Base-by-base conservation (phyloP, 345 rosid genomes). In the Excoecaria cochinchinensis region DNA sequence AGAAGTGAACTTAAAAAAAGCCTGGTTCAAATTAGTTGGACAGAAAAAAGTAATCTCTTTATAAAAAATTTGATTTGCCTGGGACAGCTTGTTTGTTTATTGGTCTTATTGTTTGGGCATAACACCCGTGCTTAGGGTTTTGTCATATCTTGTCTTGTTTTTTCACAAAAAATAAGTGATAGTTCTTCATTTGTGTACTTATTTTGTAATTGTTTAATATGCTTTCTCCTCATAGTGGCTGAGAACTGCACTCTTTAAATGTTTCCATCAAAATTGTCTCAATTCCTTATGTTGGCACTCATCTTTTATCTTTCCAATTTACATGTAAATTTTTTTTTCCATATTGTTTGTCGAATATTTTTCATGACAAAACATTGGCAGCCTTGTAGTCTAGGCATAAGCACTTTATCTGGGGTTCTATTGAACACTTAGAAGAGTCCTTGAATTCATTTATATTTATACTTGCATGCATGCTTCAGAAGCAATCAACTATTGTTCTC, bases 61-160 rank as follows among this genome's bases (percentile, higher is more conserved):
- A 24, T 21, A 2, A 13, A 44, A 17, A 50, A 47, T 64, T 19
- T 22, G n/a, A 64, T 39, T 53, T 47, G n/a, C 56, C 60, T 42
- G 21, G 38, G 42, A 52, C n/a, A 47, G 42, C 31, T 67, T 25
- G 38, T 36, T 69, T 74, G 50, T 52, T 36, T 22, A 51, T 14
- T 69, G 25, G 42, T 53, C 59, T 69, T 69, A 7, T 72, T 59
- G 16, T 72, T 59, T 60, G 3, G 19, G 39, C 24, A 39, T 22
- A 52, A n/a, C 17, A 36, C 8, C 31, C 16, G 60, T 17, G 11
- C 36, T 22, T 2, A 55, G 36, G 11, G 25, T 61, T 48, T 62
- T 50, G 56, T 66, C 47, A 31, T 72, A 60, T 62, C 67, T 51
- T 31, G 44, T 70, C 44, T 59, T 72, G 46, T 48, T 4, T 39